Conservation (phyloP, 2,329 filamentous ascomycete genomes). For the Paecilomyces sp. region DNA sequence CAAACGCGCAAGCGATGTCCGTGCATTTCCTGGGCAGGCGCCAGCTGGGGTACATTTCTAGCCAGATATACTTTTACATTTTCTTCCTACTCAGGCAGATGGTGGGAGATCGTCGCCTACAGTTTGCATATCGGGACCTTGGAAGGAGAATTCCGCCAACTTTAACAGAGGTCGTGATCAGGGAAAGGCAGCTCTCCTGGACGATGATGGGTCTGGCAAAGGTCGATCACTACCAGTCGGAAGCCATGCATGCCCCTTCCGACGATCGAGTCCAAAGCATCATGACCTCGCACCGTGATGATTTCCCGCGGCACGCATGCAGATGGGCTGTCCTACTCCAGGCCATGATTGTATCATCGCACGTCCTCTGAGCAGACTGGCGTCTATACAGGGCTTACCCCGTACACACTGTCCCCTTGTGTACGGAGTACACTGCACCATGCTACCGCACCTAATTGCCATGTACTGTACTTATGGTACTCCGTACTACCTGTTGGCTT, state of each 20-base stretch:
- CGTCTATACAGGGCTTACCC: neutral
- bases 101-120: neutral
- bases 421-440: too few species aligned
- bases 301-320: neutral
- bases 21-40: neutral
- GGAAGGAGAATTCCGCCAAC: neutral
- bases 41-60: neutral
- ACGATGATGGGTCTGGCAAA: slow-evolving; percentile 1
- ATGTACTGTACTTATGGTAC: too few species aligned
- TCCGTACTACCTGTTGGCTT: neutral
- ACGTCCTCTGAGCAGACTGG: neutral
- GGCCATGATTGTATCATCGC: neutral
- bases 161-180: slow-evolving; percentile 5
- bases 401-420: neutral
- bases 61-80: neutral
- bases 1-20: neutral
- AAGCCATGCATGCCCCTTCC: neutral
- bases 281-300: neutral
- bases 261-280: neutral
- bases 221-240: neutral
- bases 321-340: neutral
- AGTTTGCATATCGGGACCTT: neutral
- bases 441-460: too few species aligned
- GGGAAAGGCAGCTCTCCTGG: slow-evolving; percentile 11
- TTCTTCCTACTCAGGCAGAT: neutral